A percentile compares a stretch with the other conserved stretches of the same genome.
Conservation (phyloP, 148 eudicot genomes). For the Gaultheria prostrata region DNA sequence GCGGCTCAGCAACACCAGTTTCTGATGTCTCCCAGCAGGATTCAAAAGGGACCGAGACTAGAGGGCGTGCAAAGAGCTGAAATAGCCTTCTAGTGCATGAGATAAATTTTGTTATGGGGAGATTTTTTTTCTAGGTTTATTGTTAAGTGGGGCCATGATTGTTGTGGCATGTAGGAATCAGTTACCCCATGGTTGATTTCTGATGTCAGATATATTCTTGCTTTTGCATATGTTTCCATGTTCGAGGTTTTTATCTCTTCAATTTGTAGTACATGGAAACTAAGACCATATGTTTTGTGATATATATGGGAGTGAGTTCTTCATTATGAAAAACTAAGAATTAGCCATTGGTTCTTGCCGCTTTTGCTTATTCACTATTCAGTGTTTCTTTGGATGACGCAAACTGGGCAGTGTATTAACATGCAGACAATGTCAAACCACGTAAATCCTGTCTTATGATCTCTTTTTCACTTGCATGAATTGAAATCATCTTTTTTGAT, state of each 20-base stretch:
- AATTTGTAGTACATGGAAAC: neutral
- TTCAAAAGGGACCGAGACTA: conserved; percentile 1
- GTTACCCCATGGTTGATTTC: neutral
- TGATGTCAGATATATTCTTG: neutral
- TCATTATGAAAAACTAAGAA: neutral
- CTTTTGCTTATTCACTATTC: neutral
- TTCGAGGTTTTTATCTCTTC: neutral
- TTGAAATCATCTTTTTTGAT: no score
- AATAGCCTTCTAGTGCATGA: neutral
- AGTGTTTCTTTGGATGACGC: neutral
- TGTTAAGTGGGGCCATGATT: neutral
- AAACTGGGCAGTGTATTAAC: no score
- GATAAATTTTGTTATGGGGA: neutral
- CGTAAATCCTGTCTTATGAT: no score
- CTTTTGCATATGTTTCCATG: neutral
- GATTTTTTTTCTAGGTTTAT: neutral
- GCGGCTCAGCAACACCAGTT: conserved; percentile 14
- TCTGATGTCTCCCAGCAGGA: conserved; percentile 11
- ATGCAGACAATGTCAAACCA: no score
- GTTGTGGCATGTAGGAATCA: neutral
- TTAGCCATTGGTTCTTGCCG: neutral
- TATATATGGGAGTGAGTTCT: neutral
- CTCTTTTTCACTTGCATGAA: no score
- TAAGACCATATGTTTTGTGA: neutral
- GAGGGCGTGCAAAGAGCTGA: conserved; percentile 17